phyloP scores from a whole-genome alignment of 169 alveolate species.

The Theileria orientalis region DNA sequence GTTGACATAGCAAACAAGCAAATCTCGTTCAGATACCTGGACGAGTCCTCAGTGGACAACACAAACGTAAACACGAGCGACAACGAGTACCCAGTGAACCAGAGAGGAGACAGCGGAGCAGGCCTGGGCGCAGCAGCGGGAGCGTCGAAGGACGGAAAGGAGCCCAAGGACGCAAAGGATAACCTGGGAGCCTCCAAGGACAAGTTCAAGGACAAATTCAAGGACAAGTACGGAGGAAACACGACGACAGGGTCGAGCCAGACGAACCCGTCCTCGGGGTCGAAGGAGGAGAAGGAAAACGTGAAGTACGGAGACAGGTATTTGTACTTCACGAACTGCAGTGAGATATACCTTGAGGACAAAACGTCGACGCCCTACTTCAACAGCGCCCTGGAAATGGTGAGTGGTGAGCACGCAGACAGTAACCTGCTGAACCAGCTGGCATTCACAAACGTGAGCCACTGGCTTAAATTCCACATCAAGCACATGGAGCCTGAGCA shows the following conservation, averaged over 20 bases:
- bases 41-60: background rate
- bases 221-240: conserved; percentile 34
- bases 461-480: conserved; percentile 83
- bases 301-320: conserved; percentile 17
- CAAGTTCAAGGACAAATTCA: conserved; percentile 11
- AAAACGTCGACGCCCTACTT: conserved; percentile 56
- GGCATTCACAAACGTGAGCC: conserved; percentile 79
- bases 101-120: background rate
- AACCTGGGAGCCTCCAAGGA: conserved; percentile 14
- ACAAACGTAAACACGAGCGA: background rate
- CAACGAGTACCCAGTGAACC: conserved; percentile 11
- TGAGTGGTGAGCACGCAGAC: conserved; percentile 81
- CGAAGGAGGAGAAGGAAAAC: background rate
- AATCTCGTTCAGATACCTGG: conserved; percentile 62
- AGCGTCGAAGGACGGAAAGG: background rate
- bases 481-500: conserved; percentile 81
- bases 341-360: conserved; percentile 64
- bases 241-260: background rate
- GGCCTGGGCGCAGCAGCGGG: background rate
- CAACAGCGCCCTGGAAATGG: conserved; percentile 62
- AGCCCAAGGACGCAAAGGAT: conserved; percentile 13
- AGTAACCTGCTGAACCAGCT: conserved; percentile 77
- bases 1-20: conserved; percentile 63
- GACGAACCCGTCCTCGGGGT: background rate
- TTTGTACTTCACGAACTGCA: conserved; percentile 62